These are phyloP conservation scores for Aspergillus jensenii DNA, from an alignment of 2,329 filamentous ascomycete genomes.

Conservation along the genomic window DNA sequence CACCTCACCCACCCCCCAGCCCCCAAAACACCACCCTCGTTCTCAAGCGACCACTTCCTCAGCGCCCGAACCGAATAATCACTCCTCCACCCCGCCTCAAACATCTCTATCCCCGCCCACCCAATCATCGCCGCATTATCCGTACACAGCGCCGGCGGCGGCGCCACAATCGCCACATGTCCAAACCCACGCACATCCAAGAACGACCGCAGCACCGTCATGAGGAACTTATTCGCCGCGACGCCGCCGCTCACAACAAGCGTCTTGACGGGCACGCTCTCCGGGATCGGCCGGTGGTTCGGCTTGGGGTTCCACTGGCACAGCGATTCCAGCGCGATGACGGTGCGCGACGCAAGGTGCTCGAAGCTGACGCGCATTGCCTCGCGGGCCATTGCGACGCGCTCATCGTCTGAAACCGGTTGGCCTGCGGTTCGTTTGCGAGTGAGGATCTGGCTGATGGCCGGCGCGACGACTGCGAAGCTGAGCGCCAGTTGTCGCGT, in stretches of 20 bases:
- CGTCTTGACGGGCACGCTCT: slow-evolving; percentile 48
- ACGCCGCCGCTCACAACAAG: slow-evolving; percentile 89
- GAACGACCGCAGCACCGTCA: slow-evolving; percentile 61
- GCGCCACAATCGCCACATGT: slow-evolving; percentile 65
- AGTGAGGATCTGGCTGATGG: slow-evolving; percentile 59
- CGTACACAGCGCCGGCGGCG: slow-evolving; percentile 77
- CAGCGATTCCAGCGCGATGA: slow-evolving; percentile 62
- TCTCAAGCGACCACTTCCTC: slow-evolving; percentile 74
- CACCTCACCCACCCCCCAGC: not conserved
- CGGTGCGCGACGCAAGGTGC: slow-evolving; percentile 73
- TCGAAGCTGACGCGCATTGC: slow-evolving; percentile 82
- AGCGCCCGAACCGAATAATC: slow-evolving; percentile 60
- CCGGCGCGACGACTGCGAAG: slow-evolving; percentile 70
- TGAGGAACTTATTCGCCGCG: slow-evolving; percentile 78
- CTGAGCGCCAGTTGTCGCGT: slow-evolving; percentile 64
- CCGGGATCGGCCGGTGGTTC: not conserved
- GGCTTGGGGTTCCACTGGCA: not conserved
- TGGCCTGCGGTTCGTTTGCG: slow-evolving; percentile 31
- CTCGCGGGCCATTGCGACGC: slow-evolving; percentile 67
- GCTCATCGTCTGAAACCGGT: slow-evolving; percentile 57
- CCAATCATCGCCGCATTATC: slow-evolving; percentile 98
- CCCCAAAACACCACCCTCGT: slow-evolving; percentile 20
- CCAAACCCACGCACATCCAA: slow-evolving; percentile 67
- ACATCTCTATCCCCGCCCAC: slow-evolving; percentile 94
- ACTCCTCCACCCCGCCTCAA: slow-evolving; percentile 69